Evolutionary conservation across 2,329 filamentous ascomycete genomes (phyloP), one percentile per base, ranked within the genome.

Genomic region (Podosphaera leucotricha): DNA sequence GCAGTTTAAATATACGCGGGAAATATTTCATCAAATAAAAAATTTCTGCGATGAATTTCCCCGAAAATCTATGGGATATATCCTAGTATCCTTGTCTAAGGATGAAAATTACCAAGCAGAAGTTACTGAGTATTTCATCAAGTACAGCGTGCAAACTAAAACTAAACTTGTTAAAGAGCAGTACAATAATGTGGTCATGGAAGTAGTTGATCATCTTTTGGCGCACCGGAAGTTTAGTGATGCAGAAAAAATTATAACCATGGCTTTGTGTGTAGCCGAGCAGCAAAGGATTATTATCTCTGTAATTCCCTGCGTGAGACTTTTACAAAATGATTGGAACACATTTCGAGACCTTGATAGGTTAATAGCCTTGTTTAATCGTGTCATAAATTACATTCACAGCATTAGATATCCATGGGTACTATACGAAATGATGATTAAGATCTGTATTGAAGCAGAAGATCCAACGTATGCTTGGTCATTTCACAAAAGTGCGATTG

Each of bases 371-470:
- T 43, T 55, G 8, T 59, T 59, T 38, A 44, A 50, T 8, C 48
- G 53, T 3, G 43, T 57, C 1, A 46, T 53, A 28, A 40, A 44
- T 18, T 38, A 49, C 2, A 20, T 49, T 39, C 24, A 43, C 21
- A 20, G 28, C 5, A 48, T 46, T 15, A 41, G 44, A 20, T 48
- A 49, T 35, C 54, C 55, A 11, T 46, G 50, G 33, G 52, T 52
- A 21, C 38, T 47, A 36, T 59, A 57, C 44, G 49, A 46, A 28
- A 49, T 50, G 13, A 56, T 57, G 20, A 56, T 58, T 21, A 55
- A 56, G 24, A 55, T 49, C 21, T 59, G 54, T 43, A 38, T 59
- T 6, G 53, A 59, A 30, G 52, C 53, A 42, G 47, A 48, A 8
- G 47, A 55, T 16, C 50, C 53, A 33, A 20, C 41, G 38, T 41